These are phyloP conservation scores for Salix caprea DNA, from an alignment of 345 rosid genomes.

Conservation along the genomic window DNA sequence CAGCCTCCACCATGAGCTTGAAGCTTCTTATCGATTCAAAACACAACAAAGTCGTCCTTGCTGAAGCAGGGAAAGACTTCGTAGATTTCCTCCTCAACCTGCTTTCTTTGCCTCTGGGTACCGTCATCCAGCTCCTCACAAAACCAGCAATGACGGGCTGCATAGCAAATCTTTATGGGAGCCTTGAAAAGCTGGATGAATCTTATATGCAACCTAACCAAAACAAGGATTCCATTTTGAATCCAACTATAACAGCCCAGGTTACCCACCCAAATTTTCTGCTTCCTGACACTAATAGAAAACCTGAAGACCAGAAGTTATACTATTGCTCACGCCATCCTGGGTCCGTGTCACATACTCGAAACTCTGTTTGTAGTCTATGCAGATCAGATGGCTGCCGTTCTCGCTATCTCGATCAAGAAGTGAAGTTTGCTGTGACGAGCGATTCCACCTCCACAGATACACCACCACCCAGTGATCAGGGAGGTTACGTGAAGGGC, in stretches of 20 bases:
- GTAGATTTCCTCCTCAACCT: neutral
- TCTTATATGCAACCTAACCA: neutral
- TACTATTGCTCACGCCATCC: neutral
- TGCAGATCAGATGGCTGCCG: neutral
- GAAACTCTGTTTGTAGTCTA: neutral
- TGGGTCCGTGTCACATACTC: neutral
- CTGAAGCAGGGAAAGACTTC: slow-evolving; percentile 2
- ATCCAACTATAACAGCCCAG: neutral
- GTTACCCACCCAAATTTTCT: neutral
- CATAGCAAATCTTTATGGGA: neutral
- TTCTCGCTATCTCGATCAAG: no score
- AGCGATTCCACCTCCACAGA: neutral
- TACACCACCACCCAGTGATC: no score
- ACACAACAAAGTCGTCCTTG: neutral
- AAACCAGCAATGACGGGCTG: slow-evolving; percentile 7
- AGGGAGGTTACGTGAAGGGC: slow-evolving; percentile 6
- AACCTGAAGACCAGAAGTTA: neutral
- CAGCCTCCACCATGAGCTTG: neutral
- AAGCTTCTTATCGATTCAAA: slow-evolving; percentile 4
- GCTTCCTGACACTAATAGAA: neutral
- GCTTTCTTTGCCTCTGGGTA: neutral
- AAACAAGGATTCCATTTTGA: neutral
- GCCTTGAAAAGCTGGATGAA: slow-evolving; percentile 4
- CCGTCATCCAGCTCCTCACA: slow-evolving; percentile 6
- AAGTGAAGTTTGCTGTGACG: neutral